Conservation (phyloP, 805 yeast genomes). For the Candida qinlingensis region DNA sequence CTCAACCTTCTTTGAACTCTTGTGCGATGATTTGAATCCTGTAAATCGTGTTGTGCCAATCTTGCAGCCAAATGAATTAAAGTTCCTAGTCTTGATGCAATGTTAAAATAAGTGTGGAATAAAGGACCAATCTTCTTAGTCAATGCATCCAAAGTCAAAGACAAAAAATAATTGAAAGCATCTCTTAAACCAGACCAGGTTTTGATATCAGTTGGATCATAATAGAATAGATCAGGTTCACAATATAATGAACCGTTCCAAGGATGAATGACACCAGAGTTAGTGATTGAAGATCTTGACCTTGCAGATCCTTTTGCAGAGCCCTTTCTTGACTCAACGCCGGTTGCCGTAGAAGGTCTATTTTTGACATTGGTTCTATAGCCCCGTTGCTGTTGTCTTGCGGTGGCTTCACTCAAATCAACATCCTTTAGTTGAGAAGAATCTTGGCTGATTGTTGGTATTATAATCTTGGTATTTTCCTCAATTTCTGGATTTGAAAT, state of each 20-base stretch:
- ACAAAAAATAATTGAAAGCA: slow-evolving; percentile 42
- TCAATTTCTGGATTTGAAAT: slow-evolving; percentile 34
- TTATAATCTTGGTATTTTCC: slow-evolving; percentile 24
- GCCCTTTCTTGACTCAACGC: slow-evolving; percentile 10
- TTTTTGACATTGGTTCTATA: slow-evolving; percentile 9
- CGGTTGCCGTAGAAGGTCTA: slow-evolving; percentile 16
- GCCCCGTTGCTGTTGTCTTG: neutral
- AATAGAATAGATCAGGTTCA: slow-evolving; percentile 45
- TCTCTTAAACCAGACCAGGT: slow-evolving; percentile 55
- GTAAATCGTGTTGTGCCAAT: slow-evolving; percentile 46
- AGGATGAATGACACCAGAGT: slow-evolving; percentile 19
- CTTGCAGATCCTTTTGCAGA: slow-evolving; percentile 8
- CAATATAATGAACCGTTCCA: slow-evolving; percentile 25
- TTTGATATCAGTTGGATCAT: slow-evolving; percentile 52
- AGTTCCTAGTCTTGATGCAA: slow-evolving; percentile 47
- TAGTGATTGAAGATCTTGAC: slow-evolving; percentile 15
- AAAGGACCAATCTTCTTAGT: slow-evolving; percentile 43
- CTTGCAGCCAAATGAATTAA: slow-evolving; percentile 51
- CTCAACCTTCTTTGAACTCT: slow-evolving; percentile 45
- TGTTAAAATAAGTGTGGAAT: slow-evolving; percentile 49
- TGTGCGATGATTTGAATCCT: slow-evolving; percentile 39
- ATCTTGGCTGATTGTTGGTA: slow-evolving; percentile 25
- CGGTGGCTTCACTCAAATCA: slow-evolving; percentile 22
- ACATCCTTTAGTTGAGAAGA: slow-evolving; percentile 11
- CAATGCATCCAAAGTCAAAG: slow-evolving; percentile 45